Base-by-base conservation (phyloP, 2,329 filamentous ascomycete species). In the Fusarium sp. region DNA sequence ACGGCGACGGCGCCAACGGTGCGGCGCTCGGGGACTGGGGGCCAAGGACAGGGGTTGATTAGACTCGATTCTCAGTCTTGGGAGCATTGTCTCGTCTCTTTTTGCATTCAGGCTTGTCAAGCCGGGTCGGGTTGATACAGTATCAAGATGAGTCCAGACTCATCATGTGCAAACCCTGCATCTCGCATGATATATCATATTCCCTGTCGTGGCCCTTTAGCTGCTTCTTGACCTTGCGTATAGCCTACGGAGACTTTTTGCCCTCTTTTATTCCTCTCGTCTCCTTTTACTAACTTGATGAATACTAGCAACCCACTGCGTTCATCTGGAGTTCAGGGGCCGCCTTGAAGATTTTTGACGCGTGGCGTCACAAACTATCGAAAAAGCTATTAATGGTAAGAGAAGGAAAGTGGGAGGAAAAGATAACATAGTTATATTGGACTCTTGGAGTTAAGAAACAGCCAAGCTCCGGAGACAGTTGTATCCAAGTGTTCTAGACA, bases 1-100 rank as follows among this genome's bases (percentile, higher is more conserved):
- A 76, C 56, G 68, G 71, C 70, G 72, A 56, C 74, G 74, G 74
- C 74, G 74, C 58, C 74, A 77, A 77, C 75, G 75, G 75, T 77
- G 75, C 75, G 75, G 75, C 75, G 74, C 60, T 75, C 64, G 24
- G 70, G 42, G 65, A 42, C 61, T 45, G 30, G 70, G 48, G 55
- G 24, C n/a, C 26, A 61, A 26, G 42, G 38, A 50, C 66, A 70
- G 54, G 70, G 59, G 59, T 54, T 60, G 12, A 15, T 39, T 51
- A 44, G 45, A 51, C 61, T 64, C 44, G 57, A 33, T 69, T 58
- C 35, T 64, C 39, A 64, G 66, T 68, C 42, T 68, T 50, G 61
- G 30, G 28, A 63, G 31, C 55, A 28, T 59, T 59, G 56, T 44
- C 58, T 53, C 20, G 42, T 53, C 44, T 62, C 31, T 64, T 62